Base-by-base conservation (phyloP, 129 eudicot species). In the Pseudognaphalium luteoalbum region DNA sequence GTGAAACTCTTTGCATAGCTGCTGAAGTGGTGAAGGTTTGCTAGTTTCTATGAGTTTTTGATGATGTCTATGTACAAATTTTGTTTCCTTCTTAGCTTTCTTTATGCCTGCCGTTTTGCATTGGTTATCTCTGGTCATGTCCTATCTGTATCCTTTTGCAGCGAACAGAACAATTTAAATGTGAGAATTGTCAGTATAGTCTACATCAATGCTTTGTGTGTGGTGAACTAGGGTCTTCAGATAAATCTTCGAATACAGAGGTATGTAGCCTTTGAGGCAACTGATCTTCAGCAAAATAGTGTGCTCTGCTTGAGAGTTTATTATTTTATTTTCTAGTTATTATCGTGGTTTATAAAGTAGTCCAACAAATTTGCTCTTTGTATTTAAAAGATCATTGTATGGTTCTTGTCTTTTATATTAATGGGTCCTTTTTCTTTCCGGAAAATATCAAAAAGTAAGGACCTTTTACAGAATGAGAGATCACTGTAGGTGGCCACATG, bases 181-280 rank as follows among this genome's bases (percentile, higher is more conserved):
- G 97, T 62, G 79, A 86, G 37, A 92, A 92, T 83, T 92, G 97
- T 80, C 58, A 74, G 82, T 82, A 84, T 79, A 82, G 74, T 68
- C 79, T 14, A 21, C 97, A 92, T 74, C 97, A 89, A 25, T 92
- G 97, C 82, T 89, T 83, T 72, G 74, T 78, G 68, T 92, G 97
- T 83, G 93, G 91, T 44, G 62, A 73, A 76, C 76, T 89, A 78
- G 96, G 97, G 30, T 87, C 87, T 70, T 92, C 97, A 5, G 87
- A 91, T 76, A 83, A 73, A 77, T 83, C 88, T 68, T 68, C 82
- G 58, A 87, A 77, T 59, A 51, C 90, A 47, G 92, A 91, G 95
- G 97, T 91, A 44, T 51, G 79, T 50, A 33, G 19, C 52, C 34
- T 44, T 81, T 17, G 63, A 59, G 63, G 22, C 61, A 66, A 41